These are phyloP conservation scores for Ambrosia hybrid DNA, from an alignment of 140 eudicot genomes.

Conservation along the genomic window DNA sequence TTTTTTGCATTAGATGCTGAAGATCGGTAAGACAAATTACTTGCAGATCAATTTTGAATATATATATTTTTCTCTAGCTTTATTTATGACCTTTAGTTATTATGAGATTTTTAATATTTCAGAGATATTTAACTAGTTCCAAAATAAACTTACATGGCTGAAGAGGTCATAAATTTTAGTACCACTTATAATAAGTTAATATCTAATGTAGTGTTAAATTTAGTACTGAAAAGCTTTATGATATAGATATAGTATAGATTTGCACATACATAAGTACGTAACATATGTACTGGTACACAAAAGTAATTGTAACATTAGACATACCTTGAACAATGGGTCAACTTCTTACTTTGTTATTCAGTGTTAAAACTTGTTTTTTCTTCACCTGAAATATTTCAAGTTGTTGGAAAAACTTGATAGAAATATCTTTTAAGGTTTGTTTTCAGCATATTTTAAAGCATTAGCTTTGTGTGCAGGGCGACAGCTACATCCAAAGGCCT, in stretches of 20 bases:
- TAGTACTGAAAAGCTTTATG: background rate
- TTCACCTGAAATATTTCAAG: background rate
- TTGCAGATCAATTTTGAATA: background rate
- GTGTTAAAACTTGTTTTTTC: background rate
- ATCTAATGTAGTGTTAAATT: background rate
- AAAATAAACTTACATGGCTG: background rate
- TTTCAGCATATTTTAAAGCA: background rate
- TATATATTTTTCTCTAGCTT: background rate
- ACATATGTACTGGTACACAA: background rate
- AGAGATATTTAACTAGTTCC: background rate
- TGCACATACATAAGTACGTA: background rate
- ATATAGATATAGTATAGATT: background rate
- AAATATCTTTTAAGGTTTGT: background rate
- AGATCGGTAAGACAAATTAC: constrained; percentile 48
- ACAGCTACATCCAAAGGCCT: constrained; percentile 44
- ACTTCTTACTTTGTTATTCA: background rate
- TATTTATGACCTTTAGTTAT: background rate
- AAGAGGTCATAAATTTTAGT: background rate
- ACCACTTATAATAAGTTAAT: background rate
- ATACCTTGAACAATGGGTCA: background rate
- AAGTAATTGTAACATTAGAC: background rate
- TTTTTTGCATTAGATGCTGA: constrained; percentile 47
- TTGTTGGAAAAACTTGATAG: background rate
- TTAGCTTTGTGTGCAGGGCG: constrained; percentile 39
- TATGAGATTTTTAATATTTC: background rate